These are phyloP conservation scores for Trichoderma sp. DNA, from an alignment of 2,329 filamentous ascomycete genomes.

Conservation along the genomic window DNA sequence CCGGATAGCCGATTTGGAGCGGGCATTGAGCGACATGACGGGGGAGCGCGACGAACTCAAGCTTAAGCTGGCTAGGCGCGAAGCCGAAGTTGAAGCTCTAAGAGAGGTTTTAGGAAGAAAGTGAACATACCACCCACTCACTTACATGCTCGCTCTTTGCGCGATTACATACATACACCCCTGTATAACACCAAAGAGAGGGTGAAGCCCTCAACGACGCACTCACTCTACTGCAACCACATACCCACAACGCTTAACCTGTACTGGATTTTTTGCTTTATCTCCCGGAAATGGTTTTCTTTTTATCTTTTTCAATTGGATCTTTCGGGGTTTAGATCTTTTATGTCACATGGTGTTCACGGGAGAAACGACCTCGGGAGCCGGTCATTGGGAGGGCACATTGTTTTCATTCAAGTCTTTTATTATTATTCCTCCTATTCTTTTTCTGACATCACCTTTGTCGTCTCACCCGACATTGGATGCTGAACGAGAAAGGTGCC, in stretches of 20 bases:
- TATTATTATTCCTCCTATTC: neutral
- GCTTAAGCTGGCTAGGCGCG: slow-evolving; percentile 60
- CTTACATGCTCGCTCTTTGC: neutral
- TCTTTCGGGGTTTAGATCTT: slow-evolving; percentile 1
- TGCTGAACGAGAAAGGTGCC: neutral
- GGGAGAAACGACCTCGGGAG: neutral
- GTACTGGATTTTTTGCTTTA: neutral
- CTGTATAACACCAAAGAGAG: neutral
- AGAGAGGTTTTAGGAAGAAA: slow-evolving; percentile 46
- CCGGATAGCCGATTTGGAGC: slow-evolving; percentile 61
- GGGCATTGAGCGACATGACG: slow-evolving; percentile 56
- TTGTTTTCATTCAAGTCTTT: neutral
- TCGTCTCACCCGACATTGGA: neutral
- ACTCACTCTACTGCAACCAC: neutral
- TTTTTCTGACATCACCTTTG: neutral
- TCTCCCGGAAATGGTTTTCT: neutral
- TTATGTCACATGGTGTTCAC: slow-evolving; percentile 1
- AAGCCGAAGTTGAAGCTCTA: slow-evolving; percentile 63
- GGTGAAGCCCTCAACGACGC: neutral
- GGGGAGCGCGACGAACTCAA: slow-evolving; percentile 63
- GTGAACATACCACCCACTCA: slow-evolving; percentile 22
- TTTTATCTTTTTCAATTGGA: neutral
- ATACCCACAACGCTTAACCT: neutral
- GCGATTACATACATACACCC: neutral
- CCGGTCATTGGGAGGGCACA: neutral